Evolutionary conservation across 306 rosid genomes (phyloP), one percentile per base, ranked within the genome.

Genomic region (Vigna unguiculata): DNA sequence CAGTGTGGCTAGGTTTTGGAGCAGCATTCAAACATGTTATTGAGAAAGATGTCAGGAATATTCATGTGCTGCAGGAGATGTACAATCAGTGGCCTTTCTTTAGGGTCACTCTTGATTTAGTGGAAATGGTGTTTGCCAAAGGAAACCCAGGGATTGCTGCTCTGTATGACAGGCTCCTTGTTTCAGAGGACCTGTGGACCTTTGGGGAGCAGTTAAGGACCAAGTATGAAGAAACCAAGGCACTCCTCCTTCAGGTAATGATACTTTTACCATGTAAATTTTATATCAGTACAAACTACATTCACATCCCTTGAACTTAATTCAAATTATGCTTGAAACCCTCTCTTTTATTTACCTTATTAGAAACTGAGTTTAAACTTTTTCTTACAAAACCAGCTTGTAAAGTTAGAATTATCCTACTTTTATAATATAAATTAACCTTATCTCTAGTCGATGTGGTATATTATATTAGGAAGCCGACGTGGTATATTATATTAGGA

Each of bases 81-180:
- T 93, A 93, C 84, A 91, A 88, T 17, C 81, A 61, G 46, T 93
- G 98, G 98, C 98, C 98, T 17, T 93, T 93, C 91, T 93, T 93
- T 38, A 84, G 98, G 79, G 98, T 93, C 87, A 93, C 97, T 73
- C 76, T 93, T 59, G 98, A 93, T 84, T 83, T 93, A 81, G 96
- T 93, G 3, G 98, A 93, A 78, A 93, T 93, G 98, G 98, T 93
- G 89, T 93, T 93, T 19, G 97, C 98, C 81, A 93, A 93, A 84
- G 98, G 98, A 81, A 90, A 93, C 77, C 98, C 98, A 0, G 96
- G 91, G 0, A 93, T 93, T 2, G 97, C 98, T 61, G 86, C 96
- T 36, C 78, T 93, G 28, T 91, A 88, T 69, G 98, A 93, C 80
- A 93, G 74, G 80, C 98, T 93, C 79, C 90, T 93, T 61, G 98